Base-by-base conservation (phyloP, 257 asterid genomes). In the Osmanthus fragrans region DNA sequence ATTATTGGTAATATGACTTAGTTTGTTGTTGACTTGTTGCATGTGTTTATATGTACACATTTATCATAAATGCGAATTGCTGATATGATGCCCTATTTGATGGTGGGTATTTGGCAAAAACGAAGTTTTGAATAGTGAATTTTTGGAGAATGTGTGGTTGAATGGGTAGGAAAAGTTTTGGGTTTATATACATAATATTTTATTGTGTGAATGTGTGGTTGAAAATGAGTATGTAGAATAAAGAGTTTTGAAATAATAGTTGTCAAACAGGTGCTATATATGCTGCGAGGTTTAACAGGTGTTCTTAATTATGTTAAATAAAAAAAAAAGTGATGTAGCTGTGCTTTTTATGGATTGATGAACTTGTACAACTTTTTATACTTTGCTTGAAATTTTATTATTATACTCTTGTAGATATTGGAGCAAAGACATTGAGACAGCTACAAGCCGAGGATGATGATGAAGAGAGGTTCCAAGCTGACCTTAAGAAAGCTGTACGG, bases 401-500 rank as follows among this genome's bases (percentile, higher is more conserved):
- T 32, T 19, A 36, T 36, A 36, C 66, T 58, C 65, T 75, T 81
- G 76, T 76, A 86, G 94, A 88, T 79, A 86, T 77, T 81, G 95
- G 84, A 82, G 83, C 88, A 40, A 89, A 91, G 82, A 84, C 93
- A 72, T 83, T 88, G 88, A 83, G 90, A 70, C 92, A 90, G 77
- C 89, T 89, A 83, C 93, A 86, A 85, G 92, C 85, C 13, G 99
- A 90, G 85, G 95, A 90, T 34, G 97, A 92, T 27, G 96, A 88
- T 68, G 98, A 95, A 84, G 97, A 93, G 85, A 90, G 97, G 90
- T 95, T 92, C 83, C 98, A 91, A 85, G 96, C 92, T 27, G 99
- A 95, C 84, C 92, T 95, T 80, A 81, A 91, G 87, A 91, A 85
- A 83, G 99, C 99, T 73, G 94, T 91, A 32, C 93, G 78, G 81